phyloP scores from a whole-genome alignment of 306 rosid species.

The Corylus avellana region DNA sequence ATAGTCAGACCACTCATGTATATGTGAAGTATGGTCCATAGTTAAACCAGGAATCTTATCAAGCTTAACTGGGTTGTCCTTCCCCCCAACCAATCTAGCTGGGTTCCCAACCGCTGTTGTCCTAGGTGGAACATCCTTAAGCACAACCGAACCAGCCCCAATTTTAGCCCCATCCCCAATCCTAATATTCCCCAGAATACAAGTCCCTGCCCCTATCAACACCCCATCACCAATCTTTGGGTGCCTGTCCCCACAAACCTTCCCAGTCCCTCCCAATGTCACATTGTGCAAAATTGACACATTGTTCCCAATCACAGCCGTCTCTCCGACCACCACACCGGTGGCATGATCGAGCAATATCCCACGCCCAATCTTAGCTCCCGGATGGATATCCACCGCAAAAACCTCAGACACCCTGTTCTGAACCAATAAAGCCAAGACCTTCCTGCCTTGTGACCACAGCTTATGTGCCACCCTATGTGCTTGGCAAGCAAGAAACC shows the following conservation, averaged over 20 bases:
- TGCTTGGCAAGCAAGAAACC: slow-evolving; percentile 75
- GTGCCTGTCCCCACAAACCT: slow-evolving; percentile 73
- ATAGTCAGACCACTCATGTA: slow-evolving; percentile 73
- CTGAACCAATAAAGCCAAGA: slow-evolving; percentile 68
- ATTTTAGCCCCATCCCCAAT: slow-evolving; percentile 84
- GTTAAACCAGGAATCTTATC: slow-evolving; percentile 80
- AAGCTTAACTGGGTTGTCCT: slow-evolving; percentile 63
- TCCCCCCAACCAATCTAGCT: slow-evolving; percentile 83
- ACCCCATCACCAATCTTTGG: slow-evolving; percentile 96
- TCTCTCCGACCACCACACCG: slow-evolving; percentile 88
- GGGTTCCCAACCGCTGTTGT: slow-evolving; percentile 95
- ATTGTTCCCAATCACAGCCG: slow-evolving; percentile 83
- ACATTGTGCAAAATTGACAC: slow-evolving; percentile 91
- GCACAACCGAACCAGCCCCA: slow-evolving; percentile 88
- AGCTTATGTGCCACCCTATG: slow-evolving; percentile 71
- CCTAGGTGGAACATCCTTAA: slow-evolving; percentile 86
- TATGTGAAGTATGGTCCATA: slow-evolving; percentile 81
- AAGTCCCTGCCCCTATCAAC: slow-evolving; percentile 85
- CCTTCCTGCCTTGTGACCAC: slow-evolving; percentile 60
- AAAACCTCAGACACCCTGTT: slow-evolving; percentile 80
- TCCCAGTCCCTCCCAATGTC: slow-evolving; percentile 95
- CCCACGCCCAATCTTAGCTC: slow-evolving; percentile 75
- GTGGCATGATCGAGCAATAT: slow-evolving; percentile 87
- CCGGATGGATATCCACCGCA: slow-evolving; percentile 87
- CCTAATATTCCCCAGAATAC: slow-evolving; percentile 77